phyloP scores from a whole-genome alignment of 352 stramenopile genomes.

The Thraustochytrium striatum region DNA sequence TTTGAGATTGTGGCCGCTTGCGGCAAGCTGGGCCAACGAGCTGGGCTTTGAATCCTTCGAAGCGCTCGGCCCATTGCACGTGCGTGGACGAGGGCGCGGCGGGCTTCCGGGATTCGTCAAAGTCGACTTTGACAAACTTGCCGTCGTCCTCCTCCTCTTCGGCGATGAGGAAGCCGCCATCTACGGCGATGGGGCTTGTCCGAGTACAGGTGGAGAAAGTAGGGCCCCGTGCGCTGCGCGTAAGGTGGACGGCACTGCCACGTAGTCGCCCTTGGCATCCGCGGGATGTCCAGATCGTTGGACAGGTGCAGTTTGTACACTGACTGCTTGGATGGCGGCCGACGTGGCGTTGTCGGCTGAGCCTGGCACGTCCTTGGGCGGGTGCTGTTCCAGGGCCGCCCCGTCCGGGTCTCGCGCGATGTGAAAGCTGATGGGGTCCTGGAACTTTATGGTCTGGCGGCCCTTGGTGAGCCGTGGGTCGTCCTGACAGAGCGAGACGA shows the following conservation, averaged over 20 bases:
- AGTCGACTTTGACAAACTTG: background rate
- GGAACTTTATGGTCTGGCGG: constrained; percentile 26
- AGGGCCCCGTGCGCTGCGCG: background rate
- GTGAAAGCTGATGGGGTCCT: constrained; percentile 30
- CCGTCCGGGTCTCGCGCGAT: background rate
- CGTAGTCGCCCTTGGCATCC: constrained; percentile 13
- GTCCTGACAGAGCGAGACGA: constrained; percentile 48
- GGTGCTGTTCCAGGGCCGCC: background rate
- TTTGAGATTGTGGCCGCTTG: too few relatives aligned
- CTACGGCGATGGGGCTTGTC: constrained; percentile 8
- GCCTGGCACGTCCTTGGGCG: background rate
- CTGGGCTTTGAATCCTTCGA: too few relatives aligned
- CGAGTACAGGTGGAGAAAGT: background rate
- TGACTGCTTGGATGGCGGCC: background rate
- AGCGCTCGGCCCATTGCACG: too few relatives aligned
- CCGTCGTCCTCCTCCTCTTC: constrained; percentile 33
- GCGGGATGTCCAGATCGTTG: background rate
- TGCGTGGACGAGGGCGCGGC: too few relatives aligned
- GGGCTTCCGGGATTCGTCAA: too few relatives aligned
- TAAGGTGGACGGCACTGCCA: background rate
- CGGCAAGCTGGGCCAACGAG: too few relatives aligned
- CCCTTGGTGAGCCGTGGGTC: constrained; percentile 47
- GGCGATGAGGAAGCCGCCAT: constrained; percentile 24
- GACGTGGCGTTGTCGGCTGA: background rate
- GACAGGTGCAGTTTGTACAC: constrained; percentile 5